A percentile compares a stretch with the other conserved stretches of the same genome.
phyloP scores from a whole-genome alignment of 768 basidiomycete genomes.

The Lactarius psammicola region DNA sequence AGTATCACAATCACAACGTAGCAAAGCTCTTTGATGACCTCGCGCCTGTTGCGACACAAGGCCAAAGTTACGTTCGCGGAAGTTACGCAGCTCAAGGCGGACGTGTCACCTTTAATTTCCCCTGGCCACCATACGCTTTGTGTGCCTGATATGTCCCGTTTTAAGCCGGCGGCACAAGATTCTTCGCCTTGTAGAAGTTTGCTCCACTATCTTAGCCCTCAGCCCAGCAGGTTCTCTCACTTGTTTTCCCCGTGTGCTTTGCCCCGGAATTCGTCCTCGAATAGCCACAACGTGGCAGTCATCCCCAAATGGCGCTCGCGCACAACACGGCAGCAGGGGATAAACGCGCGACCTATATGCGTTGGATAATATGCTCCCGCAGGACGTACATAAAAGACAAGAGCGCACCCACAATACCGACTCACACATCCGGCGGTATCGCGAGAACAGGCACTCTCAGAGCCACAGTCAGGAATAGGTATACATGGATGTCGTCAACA shows the following conservation, averaged over 20 bases:
- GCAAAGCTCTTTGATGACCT: not conserved
- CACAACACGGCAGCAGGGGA: not conserved
- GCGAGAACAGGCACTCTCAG: no score
- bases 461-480: no score
- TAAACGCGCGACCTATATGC: not conserved
- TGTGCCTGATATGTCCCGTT: not conserved
- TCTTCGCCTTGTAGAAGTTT: no score
- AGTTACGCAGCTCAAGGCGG: not conserved
- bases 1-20: not conserved
- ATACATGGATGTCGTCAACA: no score
- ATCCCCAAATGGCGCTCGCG: not conserved
- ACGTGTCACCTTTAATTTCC: not conserved
- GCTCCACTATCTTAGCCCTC: no score
- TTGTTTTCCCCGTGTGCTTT: no score
- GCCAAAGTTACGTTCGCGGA: not conserved
- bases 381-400: not conserved
- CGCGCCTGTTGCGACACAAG: not conserved
- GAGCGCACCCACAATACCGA: not conserved
- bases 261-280: no score
- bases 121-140: not conserved
- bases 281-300: no score
- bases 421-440: not conserved
- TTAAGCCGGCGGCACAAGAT: no score
- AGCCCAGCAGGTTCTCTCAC: no score
- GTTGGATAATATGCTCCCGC: not conserved